A percentile compares a stretch with the other conserved stretches of the same genome.
Evolutionary conservation across 148 eudicot species (phyloP).

Genomic region (Diospyros lotus): DNA sequence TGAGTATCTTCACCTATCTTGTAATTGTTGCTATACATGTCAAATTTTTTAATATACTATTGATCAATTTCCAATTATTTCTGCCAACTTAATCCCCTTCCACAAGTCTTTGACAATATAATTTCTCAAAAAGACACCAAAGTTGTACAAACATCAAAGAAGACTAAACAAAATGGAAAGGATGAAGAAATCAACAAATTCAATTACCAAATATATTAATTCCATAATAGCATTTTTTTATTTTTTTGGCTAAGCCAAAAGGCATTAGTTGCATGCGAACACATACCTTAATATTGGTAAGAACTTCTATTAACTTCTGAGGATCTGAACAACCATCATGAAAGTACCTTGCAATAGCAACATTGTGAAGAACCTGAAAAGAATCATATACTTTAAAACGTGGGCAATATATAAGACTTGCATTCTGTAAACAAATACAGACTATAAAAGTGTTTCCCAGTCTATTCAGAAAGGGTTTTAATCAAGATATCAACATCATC

Average conservation of each 20-base stretch:
- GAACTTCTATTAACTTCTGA: constrained; percentile 64
- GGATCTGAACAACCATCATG: constrained; percentile 76
- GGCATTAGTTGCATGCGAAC: constrained; percentile 1
- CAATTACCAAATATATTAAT: no score
- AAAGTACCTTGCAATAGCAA: constrained; percentile 60
- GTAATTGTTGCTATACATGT: no score
- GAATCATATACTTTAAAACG: constrained; percentile 1
- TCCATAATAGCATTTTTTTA: no score
- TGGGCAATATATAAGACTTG: constrained; percentile 10
- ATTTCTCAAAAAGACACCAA: no score
- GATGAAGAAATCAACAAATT: background rate
- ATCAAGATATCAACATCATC: background rate
- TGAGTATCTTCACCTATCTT: no score
- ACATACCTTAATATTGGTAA: constrained; percentile 65
- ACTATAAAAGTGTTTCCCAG: background rate
- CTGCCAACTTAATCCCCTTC: no score
- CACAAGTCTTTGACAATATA: no score
- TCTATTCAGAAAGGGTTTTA: background rate
- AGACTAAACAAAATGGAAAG: no score
- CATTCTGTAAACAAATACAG: background rate
- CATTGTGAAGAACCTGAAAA: constrained; percentile 70
- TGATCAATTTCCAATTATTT: no score
- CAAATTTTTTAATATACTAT: no score
- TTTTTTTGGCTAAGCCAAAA: background rate
- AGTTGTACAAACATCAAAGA: no score